Evolutionary conservation across 2,329 filamentous ascomycete species (phyloP).

Genomic region (Reticulascus tulasneorum): DNA sequence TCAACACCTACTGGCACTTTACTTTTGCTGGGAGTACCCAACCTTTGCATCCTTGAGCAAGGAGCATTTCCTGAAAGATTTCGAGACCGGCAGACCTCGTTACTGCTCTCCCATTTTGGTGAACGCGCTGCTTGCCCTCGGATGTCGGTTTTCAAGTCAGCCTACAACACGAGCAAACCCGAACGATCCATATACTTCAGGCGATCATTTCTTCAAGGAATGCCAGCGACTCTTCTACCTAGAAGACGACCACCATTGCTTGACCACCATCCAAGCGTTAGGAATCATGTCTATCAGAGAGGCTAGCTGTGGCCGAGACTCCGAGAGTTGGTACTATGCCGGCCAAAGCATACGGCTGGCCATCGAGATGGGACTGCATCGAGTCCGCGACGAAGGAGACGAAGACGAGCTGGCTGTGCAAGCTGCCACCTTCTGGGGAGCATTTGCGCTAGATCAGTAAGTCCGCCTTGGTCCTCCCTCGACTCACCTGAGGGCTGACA

Average conservation of each 20-base stretch:
- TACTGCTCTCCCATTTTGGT: slow-evolving; percentile 66
- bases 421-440: slow-evolving; percentile 58
- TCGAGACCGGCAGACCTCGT: slow-evolving; percentile 53
- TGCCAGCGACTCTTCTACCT: slow-evolving; percentile 56
- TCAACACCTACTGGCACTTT: slow-evolving; percentile 60
- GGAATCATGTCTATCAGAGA: slow-evolving; percentile 74
- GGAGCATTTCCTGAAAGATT: slow-evolving; percentile 66
- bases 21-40: slow-evolving; percentile 74
- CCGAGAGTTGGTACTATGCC: slow-evolving; percentile 68
- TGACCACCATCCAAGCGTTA: slow-evolving; percentile 71
- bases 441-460: slow-evolving; percentile 61
- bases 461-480: slow-evolving; percentile 21
- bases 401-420: slow-evolving; percentile 56
- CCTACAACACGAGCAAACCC: slow-evolving; percentile 60
- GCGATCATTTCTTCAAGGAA: slow-evolving; percentile 73
- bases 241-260: slow-evolving; percentile 53
- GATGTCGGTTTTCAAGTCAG: slow-evolving; percentile 65
- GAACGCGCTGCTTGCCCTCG: slow-evolving; percentile 62
- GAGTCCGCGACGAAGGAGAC: slow-evolving; percentile 43
- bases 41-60: slow-evolving; percentile 71
- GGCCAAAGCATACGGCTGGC: slow-evolving; percentile 70
- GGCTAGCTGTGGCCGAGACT: slow-evolving; percentile 68
- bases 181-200: slow-evolving; percentile 59
- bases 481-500: neutral
- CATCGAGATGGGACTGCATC: slow-evolving; percentile 67